Evolutionary conservation across 2,329 filamentous ascomycete genomes (phyloP).

Genomic region (Sporothrix inflata): DNA sequence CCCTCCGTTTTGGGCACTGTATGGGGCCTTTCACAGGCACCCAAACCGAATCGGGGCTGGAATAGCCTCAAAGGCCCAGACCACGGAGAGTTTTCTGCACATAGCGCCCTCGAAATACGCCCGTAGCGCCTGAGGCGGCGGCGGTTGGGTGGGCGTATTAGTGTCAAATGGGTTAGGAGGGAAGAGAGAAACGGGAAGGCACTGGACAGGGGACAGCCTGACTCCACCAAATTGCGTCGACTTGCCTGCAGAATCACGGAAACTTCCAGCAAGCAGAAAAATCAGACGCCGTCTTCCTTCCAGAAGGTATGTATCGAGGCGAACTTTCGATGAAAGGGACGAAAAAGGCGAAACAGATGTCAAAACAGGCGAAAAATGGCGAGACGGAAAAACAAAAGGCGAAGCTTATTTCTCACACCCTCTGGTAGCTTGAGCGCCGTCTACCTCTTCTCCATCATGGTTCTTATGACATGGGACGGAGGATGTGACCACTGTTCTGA

Average conservation of each 20-base stretch:
- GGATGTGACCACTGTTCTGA: not conserved
- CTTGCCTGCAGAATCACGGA: not conserved
- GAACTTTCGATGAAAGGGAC: not conserved
- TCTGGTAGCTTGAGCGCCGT: not conserved
- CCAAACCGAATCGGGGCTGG: not conserved
- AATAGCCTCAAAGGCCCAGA: not conserved
- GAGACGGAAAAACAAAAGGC: not conserved
- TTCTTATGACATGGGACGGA: not conserved
- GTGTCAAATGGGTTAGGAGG: not conserved
- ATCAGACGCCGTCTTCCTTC: not conserved
- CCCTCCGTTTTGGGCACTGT: not conserved
- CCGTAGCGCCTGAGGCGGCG: slow-evolving; percentile 8
- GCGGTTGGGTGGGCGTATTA: not conserved
- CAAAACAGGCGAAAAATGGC: not conserved
- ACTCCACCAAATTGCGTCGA: not conserved
- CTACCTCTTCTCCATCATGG: not conserved
- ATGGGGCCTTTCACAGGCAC: not conserved
- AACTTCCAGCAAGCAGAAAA: not conserved
- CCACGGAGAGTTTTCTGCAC: slow-evolving; percentile 6
- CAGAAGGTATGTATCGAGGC: not conserved
- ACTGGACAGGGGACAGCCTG: too few relatives aligned
- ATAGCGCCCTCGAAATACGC: not conserved
- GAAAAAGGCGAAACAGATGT: not conserved
- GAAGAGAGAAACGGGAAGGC: too few relatives aligned
- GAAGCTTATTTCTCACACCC: not conserved